Evolutionary conservation across 179 eudicot species (phyloP).

Genomic region (Patellifolia procumbens): DNA sequence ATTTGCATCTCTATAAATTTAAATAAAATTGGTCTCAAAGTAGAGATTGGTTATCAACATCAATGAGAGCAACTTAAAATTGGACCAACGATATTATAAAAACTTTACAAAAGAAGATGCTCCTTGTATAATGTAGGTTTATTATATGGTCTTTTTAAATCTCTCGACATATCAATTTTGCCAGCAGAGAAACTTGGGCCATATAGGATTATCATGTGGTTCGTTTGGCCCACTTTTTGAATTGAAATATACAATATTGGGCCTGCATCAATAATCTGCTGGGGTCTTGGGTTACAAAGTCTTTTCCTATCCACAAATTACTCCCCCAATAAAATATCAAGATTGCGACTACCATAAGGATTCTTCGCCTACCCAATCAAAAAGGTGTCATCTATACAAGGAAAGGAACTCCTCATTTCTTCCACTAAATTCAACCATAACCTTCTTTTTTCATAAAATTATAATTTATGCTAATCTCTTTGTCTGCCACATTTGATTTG

Average conservation of each 20-base stretch:
- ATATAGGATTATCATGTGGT: not conserved
- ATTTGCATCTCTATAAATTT: no score
- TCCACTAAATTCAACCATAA: not conserved
- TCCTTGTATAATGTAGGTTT: not conserved
- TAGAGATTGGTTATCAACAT: not conserved
- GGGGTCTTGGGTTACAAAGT: conserved; percentile 15
- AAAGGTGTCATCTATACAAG: not conserved
- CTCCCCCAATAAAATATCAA: not conserved
- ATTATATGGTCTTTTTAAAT: not conserved
- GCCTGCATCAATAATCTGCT: conserved; percentile 21
- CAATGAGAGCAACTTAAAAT: not conserved
- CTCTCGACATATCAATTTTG: not conserved
- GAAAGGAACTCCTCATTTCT: not conserved
- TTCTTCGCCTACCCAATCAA: not conserved
- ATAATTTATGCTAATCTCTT: not conserved
- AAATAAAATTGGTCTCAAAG: no score
- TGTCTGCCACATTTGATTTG: conserved; percentile 2
- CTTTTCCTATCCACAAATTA: not conserved
- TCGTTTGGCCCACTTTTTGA: conserved; percentile 4
- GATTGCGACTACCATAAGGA: not conserved
- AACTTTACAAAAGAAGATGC: not conserved
- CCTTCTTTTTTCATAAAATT: not conserved
- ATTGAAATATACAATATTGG: conserved; percentile 5
- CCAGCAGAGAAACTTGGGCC: conserved; percentile 17
- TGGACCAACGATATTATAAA: not conserved